Base-by-base conservation (phyloP, 164 flowering plant genomes). In the Cinnamomum chago region DNA sequence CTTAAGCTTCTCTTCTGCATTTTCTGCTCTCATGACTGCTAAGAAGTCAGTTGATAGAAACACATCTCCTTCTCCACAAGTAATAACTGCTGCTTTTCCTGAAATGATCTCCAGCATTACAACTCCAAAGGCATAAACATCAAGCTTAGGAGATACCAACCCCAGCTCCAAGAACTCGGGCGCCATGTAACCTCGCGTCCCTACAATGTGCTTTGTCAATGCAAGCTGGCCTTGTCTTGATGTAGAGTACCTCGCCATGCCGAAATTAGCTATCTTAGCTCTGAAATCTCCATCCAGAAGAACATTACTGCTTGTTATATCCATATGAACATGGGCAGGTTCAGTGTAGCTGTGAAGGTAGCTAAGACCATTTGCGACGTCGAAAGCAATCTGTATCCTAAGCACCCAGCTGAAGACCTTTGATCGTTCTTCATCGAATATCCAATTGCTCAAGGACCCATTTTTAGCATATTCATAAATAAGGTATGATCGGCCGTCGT, bases 121-220 rank as follows among this genome's bases (percentile, higher is more conserved):
- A 18, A 90, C 86, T 23, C 96, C 97, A 74, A 87, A 91, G n/a
- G 92, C 90, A 80, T 85, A 90, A 3, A 88, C 88, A 78, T 91
- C 96, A 2, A 86, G 65, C 80, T 86, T 85, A 0, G 90, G 77
- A 50, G 90, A 83, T 13, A 86, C 78, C 22, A 58, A 27, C 10
- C 90, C 90, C 4, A 33, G 40, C 15, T 83, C 84, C 13, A 88
- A n/a, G 66, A 87, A 89, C 81, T 91, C 93, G 0, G 93, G 94
- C 4, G 93, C 93, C 84, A 88, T 79, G 81, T 91, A 89, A 6
- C 92, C 90, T 72, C 51, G 79, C 1, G 86, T 83, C 5, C 89
- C 92, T 0, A 78, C 71, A 12, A 83, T 67, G 5, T 33, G 73
- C 24, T 50, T 80, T 13, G 83, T 78, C 62, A 35, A 27, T 20